A percentile compares a stretch with the other conserved stretches of the same genome.
Evolutionary conservation across 2,329 filamentous ascomycete species (phyloP).

Genomic region (Fusarium sp.): DNA sequence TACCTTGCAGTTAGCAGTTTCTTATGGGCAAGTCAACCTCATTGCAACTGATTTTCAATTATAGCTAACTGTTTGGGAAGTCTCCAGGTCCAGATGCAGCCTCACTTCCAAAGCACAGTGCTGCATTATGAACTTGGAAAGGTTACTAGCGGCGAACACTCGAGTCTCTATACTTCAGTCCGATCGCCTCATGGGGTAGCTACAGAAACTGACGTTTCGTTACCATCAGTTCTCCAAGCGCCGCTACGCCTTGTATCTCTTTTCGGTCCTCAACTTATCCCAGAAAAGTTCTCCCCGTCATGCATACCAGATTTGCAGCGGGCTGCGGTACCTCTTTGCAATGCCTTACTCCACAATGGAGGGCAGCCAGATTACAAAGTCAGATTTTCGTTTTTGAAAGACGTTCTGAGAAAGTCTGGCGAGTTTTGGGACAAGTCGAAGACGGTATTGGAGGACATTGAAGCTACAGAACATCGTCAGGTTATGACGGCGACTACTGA

Average conservation of each 20-base stretch:
- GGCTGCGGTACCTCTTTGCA: slow-evolving; percentile 15
- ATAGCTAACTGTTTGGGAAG: slow-evolving; percentile 8
- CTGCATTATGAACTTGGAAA: slow-evolving; percentile 9
- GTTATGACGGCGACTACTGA: background rate
- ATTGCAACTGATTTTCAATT: too few relatives aligned
- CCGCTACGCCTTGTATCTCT: slow-evolving; percentile 32
- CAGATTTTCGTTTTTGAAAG: slow-evolving; percentile 23
- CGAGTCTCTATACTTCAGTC: background rate
- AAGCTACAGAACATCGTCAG: background rate
- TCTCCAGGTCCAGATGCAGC: slow-evolving; percentile 38
- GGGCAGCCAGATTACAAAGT: background rate
- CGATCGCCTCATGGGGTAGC: background rate
- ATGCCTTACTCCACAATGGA: slow-evolving; percentile 11
- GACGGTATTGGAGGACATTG: slow-evolving; percentile 9
- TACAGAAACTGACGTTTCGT: background rate
- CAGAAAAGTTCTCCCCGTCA: slow-evolving; percentile 39
- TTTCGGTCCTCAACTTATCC: slow-evolving; percentile 23
- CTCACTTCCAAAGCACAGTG: slow-evolving; percentile 5
- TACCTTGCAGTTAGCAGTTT: slow-evolving; percentile 30
- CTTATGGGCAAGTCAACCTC: slow-evolving; percentile 34
- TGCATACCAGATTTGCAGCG: slow-evolving; percentile 34
- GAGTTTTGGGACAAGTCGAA: slow-evolving; percentile 37
- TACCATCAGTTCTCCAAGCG: slow-evolving; percentile 24
- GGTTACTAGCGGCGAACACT: background rate
- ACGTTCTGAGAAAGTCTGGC: slow-evolving; percentile 28